Evolutionary conservation across 2,329 filamentous ascomycete genomes (phyloP), one percentile per base, ranked within the genome.

Genomic region (Pestalotiopsis fici): DNA sequence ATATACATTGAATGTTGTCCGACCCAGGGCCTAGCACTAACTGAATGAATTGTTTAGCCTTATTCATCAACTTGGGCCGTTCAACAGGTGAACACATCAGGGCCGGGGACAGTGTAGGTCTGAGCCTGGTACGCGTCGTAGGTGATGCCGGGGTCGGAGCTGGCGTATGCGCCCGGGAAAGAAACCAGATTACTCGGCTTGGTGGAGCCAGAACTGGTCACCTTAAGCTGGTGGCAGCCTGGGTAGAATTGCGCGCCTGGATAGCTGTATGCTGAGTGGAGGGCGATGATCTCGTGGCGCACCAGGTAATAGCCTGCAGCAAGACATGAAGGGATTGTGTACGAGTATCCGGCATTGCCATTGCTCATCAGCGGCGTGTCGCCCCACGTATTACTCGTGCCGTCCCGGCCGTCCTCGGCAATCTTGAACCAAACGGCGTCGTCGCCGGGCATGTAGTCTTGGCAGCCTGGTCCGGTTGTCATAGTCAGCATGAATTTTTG

Each of bases 351-450:
- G 2, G 77, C 72, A 69, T 82, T 83, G 43, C 79, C 81, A 9
- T 78, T 72, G 15, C 77, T 78, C 80, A 85, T 85, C 6, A 86
- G 76, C 1, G 80, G 73, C 15, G 77, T 81, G 75, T 82, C 75
- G 56, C 77, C 85, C 85, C 86, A 87, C 43, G 73, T 81, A 72
- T 82, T 79, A n/a, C 81, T 81, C 0, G 84, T 86, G 39, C 85
- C 85, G 27, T 79, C 72, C n/a, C 83, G 82, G 13, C 85, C 85
- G 3, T 75, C 80, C 70, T 88, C 80, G 66, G 84, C 80, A 68
- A 87, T 73, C 76, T 87, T 87, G 80, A 87, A 87, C 84, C 85
- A 87, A n/a, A 87, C 85, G 28, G 83, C 81, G 1, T 69, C 74
- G 47, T 25, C 37, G 71, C 68, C 64, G 25, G 65, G 71, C 71